These are phyloP conservation scores for Aspergillus luchuensis DNA, from an alignment of 2,329 filamentous ascomycete genomes.

Conservation along the genomic window DNA sequence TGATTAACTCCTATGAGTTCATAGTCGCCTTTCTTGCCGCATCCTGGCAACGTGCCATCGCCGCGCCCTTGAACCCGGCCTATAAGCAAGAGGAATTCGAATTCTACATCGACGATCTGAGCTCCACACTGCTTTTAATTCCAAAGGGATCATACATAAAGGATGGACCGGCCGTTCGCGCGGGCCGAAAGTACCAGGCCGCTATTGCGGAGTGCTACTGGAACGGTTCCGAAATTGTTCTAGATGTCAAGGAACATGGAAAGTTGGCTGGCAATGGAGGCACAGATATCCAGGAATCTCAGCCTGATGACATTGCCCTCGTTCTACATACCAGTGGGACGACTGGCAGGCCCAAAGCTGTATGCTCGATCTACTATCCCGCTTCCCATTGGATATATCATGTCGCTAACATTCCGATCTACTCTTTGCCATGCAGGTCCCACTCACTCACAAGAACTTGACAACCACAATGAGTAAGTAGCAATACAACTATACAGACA, in stretches of 20 bases:
- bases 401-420: constrained; percentile 10
- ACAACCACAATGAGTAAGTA: constrained; percentile 74
- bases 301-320: constrained; percentile 77
- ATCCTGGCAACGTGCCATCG: constrained; percentile 80
- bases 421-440: constrained; percentile 52
- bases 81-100: constrained; percentile 91
- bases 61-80: constrained; percentile 81
- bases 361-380: constrained; percentile 39
- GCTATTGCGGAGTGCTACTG: constrained; percentile 88
- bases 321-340: constrained; percentile 84
- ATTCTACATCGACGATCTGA: constrained; percentile 87
- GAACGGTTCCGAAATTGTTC: constrained; percentile 68
- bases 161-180: constrained; percentile 71
- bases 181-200: constrained; percentile 75
- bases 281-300: constrained; percentile 55
- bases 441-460: constrained; percentile 78
- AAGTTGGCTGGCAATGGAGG: constrained; percentile 59
- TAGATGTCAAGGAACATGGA: constrained; percentile 77
- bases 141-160: constrained; percentile 69
- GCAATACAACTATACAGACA: constrained; percentile 2
- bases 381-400: background rate
- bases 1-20: constrained; percentile 84
- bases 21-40: constrained; percentile 84
- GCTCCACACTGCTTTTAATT: constrained; percentile 75
- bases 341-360: constrained; percentile 81